Percentiles rank a stretch among this genome's conserved stretches.
phyloP scores from a whole-genome alignment of 768 basidiomycete species.

The Pilatotrama ljubarskyi region DNA sequence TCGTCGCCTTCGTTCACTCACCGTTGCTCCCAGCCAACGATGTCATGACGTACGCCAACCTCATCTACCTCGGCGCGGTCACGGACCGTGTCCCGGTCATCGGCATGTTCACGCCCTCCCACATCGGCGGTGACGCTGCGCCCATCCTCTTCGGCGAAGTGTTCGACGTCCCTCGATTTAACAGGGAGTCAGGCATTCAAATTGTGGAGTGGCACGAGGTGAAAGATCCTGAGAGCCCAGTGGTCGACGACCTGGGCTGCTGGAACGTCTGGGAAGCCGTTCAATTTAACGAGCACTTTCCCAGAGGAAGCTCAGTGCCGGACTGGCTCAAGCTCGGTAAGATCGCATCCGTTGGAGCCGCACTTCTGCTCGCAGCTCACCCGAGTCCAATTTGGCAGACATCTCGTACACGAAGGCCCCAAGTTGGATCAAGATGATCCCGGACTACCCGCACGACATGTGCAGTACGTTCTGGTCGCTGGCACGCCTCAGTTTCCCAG shows the following conservation, averaged over 20 bases:
- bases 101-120: slow-evolving; percentile 42
- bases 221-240: slow-evolving; percentile 35
- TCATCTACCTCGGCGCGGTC: slow-evolving; percentile 42
- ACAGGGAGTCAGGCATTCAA: slow-evolving; percentile 35
- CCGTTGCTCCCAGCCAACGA: slow-evolving; percentile 57
- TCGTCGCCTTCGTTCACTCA: background rate
- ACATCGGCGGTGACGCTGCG: slow-evolving; percentile 37
- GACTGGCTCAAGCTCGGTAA: slow-evolving; percentile 33
- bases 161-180: slow-evolving; percentile 42
- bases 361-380: background rate
- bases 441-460: slow-evolving; percentile 34
- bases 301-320: slow-evolving; percentile 31
- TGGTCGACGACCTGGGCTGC: slow-evolving; percentile 41
- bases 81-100: slow-evolving; percentile 43
- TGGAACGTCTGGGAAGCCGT: slow-evolving; percentile 45
- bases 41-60: slow-evolving; percentile 60
- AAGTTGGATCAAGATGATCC: slow-evolving; percentile 32
- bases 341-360: background rate
- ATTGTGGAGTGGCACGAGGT: slow-evolving; percentile 46
- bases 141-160: slow-evolving; percentile 40
- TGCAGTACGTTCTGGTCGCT: slow-evolving; percentile 36
- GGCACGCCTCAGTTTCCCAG: slow-evolving; percentile 35
- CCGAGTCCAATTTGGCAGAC: slow-evolving; percentile 27
- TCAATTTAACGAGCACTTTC: slow-evolving; percentile 28
- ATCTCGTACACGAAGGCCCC: slow-evolving; percentile 40